Base-by-base conservation (phyloP, 805 yeast species). In the Barnettozyma wickerhamii region DNA sequence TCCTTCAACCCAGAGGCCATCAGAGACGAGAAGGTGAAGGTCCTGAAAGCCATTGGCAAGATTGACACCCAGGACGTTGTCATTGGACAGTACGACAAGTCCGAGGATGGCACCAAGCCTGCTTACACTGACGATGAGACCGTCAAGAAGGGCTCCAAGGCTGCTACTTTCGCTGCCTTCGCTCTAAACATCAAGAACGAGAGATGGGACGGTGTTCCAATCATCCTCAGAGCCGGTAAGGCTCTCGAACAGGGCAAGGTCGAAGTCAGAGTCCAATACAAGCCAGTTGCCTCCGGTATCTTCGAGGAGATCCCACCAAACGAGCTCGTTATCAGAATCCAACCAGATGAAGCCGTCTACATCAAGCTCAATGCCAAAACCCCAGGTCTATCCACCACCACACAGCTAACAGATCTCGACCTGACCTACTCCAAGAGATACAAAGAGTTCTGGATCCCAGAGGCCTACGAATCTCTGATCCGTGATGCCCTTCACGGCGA, bases 161-260 rank as follows among this genome's bases (percentile, higher is more conserved):
- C 95, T 60, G 88, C 89, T 42, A 93, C 99, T 4, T 93, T 76
- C 63, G 96, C 97, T 10, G 96, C 96, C 3, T 59, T 93, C 43
- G 76, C 81, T 18, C 59, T 91, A 47, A 69, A 80, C 50, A 85
- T 93, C 63, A 72, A 80, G 56, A 93, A 90, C 64, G 98, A 93
- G 66, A 80, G 97, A 60, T 93, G 99, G 99, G 93, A 85, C 48
- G 98, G 98, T 57, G 98, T 93, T 33, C 99, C 99, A 41, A 79
- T 93, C 59, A 82, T 93, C 39, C 72, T 93, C 72, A 79, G 96
- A 68, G 99, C 98, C 13, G 99, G 99, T 58, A 93, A 93, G 69
- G 96, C 98, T n/a, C 71, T 93, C 46, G 88, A 91, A 63, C 90
- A 83, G 58, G 84, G 91, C 45, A 89, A 89, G 72, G 99, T 93